phyloP scores from a whole-genome alignment of 352 stramenopile genomes.

The Thraustotheca clavata region DNA sequence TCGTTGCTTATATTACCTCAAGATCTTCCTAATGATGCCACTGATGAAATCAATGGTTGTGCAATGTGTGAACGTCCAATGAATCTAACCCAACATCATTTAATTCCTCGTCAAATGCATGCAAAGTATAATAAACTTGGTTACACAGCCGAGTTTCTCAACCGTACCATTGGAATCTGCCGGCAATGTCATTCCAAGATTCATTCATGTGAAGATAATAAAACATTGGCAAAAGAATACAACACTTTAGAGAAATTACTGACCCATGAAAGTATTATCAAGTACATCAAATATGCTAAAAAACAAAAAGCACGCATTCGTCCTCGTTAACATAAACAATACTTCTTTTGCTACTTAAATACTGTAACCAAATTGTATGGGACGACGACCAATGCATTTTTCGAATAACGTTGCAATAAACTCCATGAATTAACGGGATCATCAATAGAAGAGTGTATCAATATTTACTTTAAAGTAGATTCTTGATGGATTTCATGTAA shows the following conservation, averaged over 20 bases:
- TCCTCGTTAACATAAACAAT: too few species aligned
- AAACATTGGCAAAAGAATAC: conserved; percentile 83
- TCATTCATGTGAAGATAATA: conserved; percentile 84
- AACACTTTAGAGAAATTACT: conserved; percentile 91
- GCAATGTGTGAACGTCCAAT: conserved; percentile 89
- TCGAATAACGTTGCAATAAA: too few species aligned
- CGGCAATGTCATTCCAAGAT: conserved; percentile 89
- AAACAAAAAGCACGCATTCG: conserved; percentile 80
- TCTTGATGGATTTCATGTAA: too few species aligned
- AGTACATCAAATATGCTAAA: conserved; percentile 84
- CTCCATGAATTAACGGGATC: too few species aligned
- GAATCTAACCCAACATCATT: conserved; percentile 88
- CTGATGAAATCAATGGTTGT: conserved; percentile 43
- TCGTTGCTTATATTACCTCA: conserved; percentile 62
- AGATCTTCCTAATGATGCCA: conserved; percentile 51
- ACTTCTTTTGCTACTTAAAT: too few species aligned
- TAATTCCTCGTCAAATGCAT: conserved; percentile 86
- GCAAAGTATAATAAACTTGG: conserved; percentile 70
- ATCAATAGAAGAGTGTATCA: too few species aligned
- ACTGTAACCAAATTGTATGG: too few species aligned
- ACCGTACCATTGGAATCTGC: conserved; percentile 86
- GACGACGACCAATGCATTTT: too few species aligned
- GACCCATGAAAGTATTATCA: conserved; percentile 70
- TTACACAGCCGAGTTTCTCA: conserved; percentile 66
- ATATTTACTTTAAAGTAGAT: too few species aligned